A percentile compares a stretch with the other conserved stretches of the same genome.
These are phyloP conservation scores for Nicotiana benthamiana DNA, from an alignment of 257 asterid genomes.

Conservation along the genomic window DNA sequence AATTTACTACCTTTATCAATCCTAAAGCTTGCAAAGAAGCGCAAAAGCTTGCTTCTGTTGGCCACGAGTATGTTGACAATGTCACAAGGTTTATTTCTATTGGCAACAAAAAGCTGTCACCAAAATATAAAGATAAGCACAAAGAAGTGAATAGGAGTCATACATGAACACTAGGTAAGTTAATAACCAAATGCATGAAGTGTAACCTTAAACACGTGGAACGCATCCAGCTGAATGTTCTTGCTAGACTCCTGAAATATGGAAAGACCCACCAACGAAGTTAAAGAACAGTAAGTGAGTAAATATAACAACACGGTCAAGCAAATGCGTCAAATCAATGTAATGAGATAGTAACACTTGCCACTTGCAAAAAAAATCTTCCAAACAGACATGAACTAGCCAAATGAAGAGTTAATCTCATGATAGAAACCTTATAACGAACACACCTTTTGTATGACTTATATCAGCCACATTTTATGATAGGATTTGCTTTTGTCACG, in stretches of 20 bases:
- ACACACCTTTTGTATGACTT: background rate
- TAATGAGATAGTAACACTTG: background rate
- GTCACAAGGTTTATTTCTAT: conserved; percentile 66
- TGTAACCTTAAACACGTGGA: conserved; percentile 87
- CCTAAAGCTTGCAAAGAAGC: conserved; percentile 51
- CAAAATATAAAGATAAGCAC: background rate
- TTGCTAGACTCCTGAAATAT: conserved; percentile 74
- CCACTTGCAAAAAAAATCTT: background rate
- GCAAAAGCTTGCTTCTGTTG: conserved; percentile 65
- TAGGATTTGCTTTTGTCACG: background rate
- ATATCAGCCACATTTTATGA: background rate
- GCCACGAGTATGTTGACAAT: conserved; percentile 58
- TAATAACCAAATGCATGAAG: background rate
- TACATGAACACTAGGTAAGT: background rate
- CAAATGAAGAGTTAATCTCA: background rate
- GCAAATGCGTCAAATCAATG: background rate
- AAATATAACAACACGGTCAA: background rate
- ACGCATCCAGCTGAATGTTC: conserved; percentile 75
- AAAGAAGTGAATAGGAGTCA: background rate
- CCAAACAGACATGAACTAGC: background rate
- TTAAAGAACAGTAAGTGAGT: background rate
- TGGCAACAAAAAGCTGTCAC: conserved; percentile 85
- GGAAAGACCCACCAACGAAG: background rate
- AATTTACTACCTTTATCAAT: conserved; percentile 48
- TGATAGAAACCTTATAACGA: background rate